phyloP scores from a whole-genome alignment of 169 alveolate genomes.

The Cryptosporidium tyzzeri region DNA sequence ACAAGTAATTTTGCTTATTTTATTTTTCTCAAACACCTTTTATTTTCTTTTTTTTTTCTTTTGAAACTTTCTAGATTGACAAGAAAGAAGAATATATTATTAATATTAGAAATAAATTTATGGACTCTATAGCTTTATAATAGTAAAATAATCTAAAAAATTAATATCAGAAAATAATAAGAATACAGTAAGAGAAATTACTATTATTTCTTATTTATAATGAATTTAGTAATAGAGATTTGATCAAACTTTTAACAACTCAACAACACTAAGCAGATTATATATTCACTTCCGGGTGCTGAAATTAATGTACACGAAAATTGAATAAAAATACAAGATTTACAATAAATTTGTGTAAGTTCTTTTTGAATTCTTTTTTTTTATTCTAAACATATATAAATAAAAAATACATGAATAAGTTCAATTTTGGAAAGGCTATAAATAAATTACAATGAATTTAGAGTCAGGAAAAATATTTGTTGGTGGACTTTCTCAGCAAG shows the following conservation, averaged over 20 bases:
- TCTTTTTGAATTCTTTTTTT: not conserved
- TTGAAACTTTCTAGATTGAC: conserved; percentile 11
- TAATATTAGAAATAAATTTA: not conserved
- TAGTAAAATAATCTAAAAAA: not conserved
- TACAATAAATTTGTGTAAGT: not conserved
- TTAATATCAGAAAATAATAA: not conserved
- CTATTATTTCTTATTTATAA: not conserved
- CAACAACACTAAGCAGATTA: not conserved
- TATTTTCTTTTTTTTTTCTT: not conserved
- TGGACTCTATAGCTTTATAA: not conserved
- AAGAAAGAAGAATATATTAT: not conserved
- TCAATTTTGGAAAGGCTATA: not conserved
- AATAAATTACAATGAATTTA: not conserved
- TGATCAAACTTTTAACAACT: not conserved
- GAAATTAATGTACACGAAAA: not conserved
- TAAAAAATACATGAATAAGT: not conserved
- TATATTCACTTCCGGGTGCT: not conserved
- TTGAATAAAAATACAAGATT: not conserved
- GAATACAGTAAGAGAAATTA: not conserved
- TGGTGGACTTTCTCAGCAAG: conserved; percentile 81
- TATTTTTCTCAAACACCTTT: not conserved
- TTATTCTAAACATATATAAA: not conserved
- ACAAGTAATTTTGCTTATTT: conserved; percentile 28
- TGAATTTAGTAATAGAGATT: not conserved
- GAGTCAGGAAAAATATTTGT: conserved; percentile 79